Evolutionary conservation across 805 yeast genomes (phyloP).

Genomic region (Starmerella stigmatis): DNA sequence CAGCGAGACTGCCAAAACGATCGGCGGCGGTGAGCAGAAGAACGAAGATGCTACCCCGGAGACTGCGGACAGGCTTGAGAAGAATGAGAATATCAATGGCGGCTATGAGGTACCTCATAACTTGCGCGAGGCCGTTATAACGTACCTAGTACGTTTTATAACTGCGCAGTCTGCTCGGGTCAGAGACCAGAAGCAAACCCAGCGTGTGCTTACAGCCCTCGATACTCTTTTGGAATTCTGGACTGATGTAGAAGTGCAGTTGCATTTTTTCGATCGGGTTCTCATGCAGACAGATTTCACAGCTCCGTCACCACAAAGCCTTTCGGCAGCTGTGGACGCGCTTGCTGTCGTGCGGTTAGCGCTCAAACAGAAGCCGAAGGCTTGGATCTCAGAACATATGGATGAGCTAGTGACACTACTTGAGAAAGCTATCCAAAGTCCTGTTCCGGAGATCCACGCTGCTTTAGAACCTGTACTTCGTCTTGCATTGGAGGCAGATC

Average conservation of each 20-base stretch:
- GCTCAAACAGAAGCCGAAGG: constrained; percentile 60
- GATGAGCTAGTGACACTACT: constrained; percentile 59
- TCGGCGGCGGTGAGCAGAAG: constrained; percentile 23
- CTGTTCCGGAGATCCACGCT: constrained; percentile 78
- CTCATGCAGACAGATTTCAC: constrained; percentile 67
- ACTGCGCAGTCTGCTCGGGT: constrained; percentile 61
- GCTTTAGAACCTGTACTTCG: constrained; percentile 62
- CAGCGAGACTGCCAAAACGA: no score
- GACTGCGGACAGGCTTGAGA: background rate
- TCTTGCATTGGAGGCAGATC: constrained; percentile 23
- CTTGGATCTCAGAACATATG: constrained; percentile 70
- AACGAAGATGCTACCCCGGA: constrained; percentile 38
- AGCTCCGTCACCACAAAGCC: constrained; percentile 37
- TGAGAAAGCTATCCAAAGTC: constrained; percentile 71
- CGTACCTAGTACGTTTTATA: constrained; percentile 75
- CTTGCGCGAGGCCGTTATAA: constrained; percentile 80
- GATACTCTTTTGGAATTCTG: constrained; percentile 69
- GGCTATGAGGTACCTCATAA: constrained; percentile 55
- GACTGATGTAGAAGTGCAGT: constrained; percentile 81
- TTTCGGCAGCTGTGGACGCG: constrained; percentile 81
- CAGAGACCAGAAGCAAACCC: constrained; percentile 71
- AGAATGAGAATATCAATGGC: background rate
- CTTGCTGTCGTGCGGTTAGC: constrained; percentile 79
- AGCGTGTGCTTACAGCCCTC: constrained; percentile 67
- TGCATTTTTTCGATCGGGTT: constrained; percentile 80